Conservation (phyloP, 2,329 filamentous ascomycete species). For the Iodosphaeria phyllophila region DNA sequence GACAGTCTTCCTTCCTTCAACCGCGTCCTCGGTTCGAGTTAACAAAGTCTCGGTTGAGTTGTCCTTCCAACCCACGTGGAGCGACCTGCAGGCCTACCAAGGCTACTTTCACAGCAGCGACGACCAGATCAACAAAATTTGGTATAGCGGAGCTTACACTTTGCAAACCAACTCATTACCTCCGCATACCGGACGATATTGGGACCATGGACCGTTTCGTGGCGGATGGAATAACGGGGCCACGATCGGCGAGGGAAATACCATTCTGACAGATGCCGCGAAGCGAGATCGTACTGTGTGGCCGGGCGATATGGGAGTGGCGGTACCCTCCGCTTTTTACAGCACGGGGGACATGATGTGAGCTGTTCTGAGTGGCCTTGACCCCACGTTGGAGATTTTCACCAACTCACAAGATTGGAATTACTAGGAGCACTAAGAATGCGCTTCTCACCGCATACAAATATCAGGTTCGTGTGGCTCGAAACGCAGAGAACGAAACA, state of each 20-base stretch:
- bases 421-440: constrained; percentile 21
- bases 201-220: constrained; percentile 9
- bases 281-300: constrained; percentile 36
- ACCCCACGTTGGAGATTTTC: background rate
- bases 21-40: constrained; percentile 9
- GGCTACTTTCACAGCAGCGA: constrained; percentile 33
- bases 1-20: constrained; percentile 18
- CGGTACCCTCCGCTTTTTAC: constrained; percentile 27
- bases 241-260: constrained; percentile 11
- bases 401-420: constrained; percentile 3
- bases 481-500: too few relatives aligned
- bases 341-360: constrained; percentile 25
- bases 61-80: constrained; percentile 15
- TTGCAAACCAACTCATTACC: constrained; percentile 18
- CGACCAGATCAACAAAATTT: constrained; percentile 31
- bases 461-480: constrained; percentile 9
- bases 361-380: constrained; percentile 1
- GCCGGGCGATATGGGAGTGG: constrained; percentile 38
- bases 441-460: constrained; percentile 20
- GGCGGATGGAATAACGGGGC: constrained; percentile 14
- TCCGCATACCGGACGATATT: constrained; percentile 10
- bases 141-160: constrained; percentile 36
- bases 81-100: constrained; percentile 29
- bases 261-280: constrained; percentile 24
- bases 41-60: constrained; percentile 9